A percentile compares a stretch with the other conserved stretches of the same genome.
Conservation (phyloP, 2,329 filamentous ascomycete genomes). For the Beauveria pseudobassiana region DNA sequence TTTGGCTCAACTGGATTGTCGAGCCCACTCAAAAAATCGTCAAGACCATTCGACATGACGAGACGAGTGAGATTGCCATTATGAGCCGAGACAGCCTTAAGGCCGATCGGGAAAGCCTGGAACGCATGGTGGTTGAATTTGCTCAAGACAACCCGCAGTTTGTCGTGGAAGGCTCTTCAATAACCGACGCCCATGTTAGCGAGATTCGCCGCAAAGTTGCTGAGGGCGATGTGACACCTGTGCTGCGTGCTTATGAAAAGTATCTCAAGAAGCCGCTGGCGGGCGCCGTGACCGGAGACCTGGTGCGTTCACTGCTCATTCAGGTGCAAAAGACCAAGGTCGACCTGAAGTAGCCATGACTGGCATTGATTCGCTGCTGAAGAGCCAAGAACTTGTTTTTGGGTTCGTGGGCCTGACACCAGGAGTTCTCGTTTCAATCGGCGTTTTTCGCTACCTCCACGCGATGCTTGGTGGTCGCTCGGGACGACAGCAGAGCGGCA, state of each 20-base stretch:
- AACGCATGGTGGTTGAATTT: constrained; percentile 98
- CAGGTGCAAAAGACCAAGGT: constrained; percentile 99
- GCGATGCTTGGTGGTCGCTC: constrained; percentile 62
- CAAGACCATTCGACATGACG: constrained; percentile 86
- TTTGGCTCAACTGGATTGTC: constrained; percentile 95
- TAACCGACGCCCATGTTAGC: constrained; percentile 63
- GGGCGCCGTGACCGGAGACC: constrained; percentile 76
- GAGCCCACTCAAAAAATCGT: constrained; percentile 78
- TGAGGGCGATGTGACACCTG: constrained; percentile 88
- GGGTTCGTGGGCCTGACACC: constrained; percentile 94
- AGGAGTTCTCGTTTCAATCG: constrained; percentile 78
- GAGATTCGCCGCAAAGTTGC: constrained; percentile 72
- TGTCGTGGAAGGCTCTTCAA: constrained; percentile 37
- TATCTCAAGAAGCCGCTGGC: constrained; percentile 76
- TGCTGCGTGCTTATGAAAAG: constrained; percentile 84
- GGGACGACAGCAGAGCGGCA: constrained; percentile 57
- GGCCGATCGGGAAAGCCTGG: constrained; percentile 83
- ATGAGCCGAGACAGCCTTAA: constrained; percentile 91
- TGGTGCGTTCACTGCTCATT: constrained; percentile 84
- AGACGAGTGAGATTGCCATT: constrained; percentile 87
- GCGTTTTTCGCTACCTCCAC: constrained; percentile 63
- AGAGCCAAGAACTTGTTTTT: constrained; percentile 95
- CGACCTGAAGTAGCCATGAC: constrained; percentile 90
- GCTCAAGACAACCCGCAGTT: constrained; percentile 71
- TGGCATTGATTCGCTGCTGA: constrained; percentile 88